Evolutionary conservation across 352 stramenopile genomes (phyloP).

Genomic region (Thraustochytrium sp.): DNA sequence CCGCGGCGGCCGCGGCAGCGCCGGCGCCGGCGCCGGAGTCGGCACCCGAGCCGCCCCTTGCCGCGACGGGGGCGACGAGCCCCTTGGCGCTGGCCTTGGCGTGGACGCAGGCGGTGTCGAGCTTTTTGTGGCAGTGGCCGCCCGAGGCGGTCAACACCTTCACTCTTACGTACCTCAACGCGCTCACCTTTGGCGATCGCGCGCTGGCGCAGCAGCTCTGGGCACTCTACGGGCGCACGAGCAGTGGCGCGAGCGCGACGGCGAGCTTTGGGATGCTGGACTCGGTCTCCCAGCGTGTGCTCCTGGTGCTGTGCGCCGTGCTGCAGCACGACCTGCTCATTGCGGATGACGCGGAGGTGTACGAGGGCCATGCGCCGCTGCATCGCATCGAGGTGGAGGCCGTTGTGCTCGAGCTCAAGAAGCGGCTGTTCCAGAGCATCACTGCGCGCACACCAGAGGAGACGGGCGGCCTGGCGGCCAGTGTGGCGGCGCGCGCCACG

Average conservation of each 20-base stretch:
- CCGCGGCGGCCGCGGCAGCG: not conserved
- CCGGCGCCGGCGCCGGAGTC: not conserved
- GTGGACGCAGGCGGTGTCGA: not conserved
- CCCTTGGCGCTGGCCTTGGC: not conserved
- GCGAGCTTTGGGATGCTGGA: not conserved
- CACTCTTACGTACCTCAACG: not conserved
- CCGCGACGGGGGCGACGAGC: not conserved
- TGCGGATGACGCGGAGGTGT: conserved; percentile 56
- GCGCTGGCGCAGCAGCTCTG: not conserved
- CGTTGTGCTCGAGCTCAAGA: conserved; percentile 57
- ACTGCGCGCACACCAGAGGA: conserved; percentile 47
- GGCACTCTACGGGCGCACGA: not conserved
- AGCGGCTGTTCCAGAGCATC: conserved; percentile 62
- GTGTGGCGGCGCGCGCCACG: no score
- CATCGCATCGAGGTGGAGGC: conserved; percentile 52
- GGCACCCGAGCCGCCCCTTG: not conserved
- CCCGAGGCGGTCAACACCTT: not conserved
- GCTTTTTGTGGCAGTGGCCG: not conserved
- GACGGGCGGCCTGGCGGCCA: not conserved
- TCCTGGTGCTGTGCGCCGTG: not conserved
- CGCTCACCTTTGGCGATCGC: not conserved
- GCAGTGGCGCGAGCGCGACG: not conserved
- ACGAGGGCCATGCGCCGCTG: conserved; percentile 62
- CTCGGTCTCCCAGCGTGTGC: not conserved
- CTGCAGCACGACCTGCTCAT: conserved; percentile 12